Evolutionary conservation across 805 yeast genomes (phyloP).

Genomic region (Saccharomycopsis synnaedendra): DNA sequence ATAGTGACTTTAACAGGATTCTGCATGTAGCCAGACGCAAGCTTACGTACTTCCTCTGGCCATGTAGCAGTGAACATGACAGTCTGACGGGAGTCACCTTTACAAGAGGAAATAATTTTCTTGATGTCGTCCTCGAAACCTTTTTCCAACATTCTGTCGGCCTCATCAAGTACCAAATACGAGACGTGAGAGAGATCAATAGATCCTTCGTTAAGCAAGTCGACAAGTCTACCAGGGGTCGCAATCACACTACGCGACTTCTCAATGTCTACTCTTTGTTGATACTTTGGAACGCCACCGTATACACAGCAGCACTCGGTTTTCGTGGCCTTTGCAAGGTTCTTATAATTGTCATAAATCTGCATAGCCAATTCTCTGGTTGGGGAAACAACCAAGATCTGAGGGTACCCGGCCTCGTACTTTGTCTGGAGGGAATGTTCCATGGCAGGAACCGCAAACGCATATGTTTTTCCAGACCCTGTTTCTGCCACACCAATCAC

Average conservation of each 20-base stretch:
- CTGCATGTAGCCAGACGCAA: conserved; percentile 78
- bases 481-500: conserved; percentile 98
- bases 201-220: conserved; percentile 80
- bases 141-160: conserved; percentile 96
- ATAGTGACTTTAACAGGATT: conserved; percentile 80
- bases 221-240: conserved; percentile 95
- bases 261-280: conserved; percentile 62
- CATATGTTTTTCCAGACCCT: conserved; percentile 96
- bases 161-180: conserved; percentile 89
- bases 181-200: conserved; percentile 55
- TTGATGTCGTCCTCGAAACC: conserved; percentile 97
- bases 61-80: conserved; percentile 99
- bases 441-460: conserved; percentile 96
- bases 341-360: conserved; percentile 70
- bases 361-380: conserved; percentile 97
- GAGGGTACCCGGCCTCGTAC: conserved; percentile 36
- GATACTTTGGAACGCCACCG: conserved; percentile 96
- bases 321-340: conserved; percentile 47
- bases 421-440: conserved; percentile 38
- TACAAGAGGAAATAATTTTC: conserved; percentile 53
- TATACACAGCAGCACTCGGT: conserved; percentile 75
- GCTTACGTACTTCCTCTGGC: conserved; percentile 97
- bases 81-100: conserved; percentile 44
- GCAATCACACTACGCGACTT: conserved; percentile 79
- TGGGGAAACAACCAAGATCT: conserved; percentile 84